phyloP scores from a whole-genome alignment of 139 green algal genomes.

The Protoeuglena noctilucae region DNA sequence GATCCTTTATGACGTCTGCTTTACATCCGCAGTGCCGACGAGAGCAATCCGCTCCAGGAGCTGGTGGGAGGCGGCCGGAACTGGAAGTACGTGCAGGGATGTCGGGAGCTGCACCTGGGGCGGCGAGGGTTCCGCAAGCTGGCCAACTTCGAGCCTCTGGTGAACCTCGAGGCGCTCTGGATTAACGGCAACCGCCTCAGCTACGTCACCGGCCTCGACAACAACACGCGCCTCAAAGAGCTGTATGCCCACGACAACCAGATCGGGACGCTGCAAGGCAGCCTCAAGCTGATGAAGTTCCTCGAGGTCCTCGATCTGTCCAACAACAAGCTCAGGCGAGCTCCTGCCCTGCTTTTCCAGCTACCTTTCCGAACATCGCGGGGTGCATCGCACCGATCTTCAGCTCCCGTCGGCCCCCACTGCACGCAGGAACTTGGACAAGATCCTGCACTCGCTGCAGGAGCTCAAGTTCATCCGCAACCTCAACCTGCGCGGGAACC shows the following conservation, averaged over 20 bases:
- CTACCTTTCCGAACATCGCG: not conserved
- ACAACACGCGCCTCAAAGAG: slow-evolving; percentile 10
- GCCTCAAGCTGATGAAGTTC: slow-evolving; percentile 7
- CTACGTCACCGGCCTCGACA: slow-evolving; percentile 8
- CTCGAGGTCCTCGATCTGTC: slow-evolving; percentile 9
- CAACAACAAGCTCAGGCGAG: not conserved
- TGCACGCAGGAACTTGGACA: slow-evolving; percentile 5
- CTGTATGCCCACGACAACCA: slow-evolving; percentile 11
- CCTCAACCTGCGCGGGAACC: slow-evolving; percentile 8
- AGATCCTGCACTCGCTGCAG: not conserved
- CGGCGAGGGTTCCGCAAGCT: slow-evolving; percentile 2
- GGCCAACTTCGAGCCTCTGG: slow-evolving; percentile 6
- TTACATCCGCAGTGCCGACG: too few species aligned
- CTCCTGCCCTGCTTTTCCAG: not conserved
- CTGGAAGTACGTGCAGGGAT: slow-evolving; percentile 8
- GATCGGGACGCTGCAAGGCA: not conserved
- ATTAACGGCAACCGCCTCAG: slow-evolving; percentile 14
- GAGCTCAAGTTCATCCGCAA: slow-evolving; percentile 6
- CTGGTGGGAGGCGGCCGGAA: slow-evolving; percentile 9
- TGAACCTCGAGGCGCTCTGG: slow-evolving; percentile 14
- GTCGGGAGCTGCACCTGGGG: slow-evolving; percentile 7
- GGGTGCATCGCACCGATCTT: not conserved
- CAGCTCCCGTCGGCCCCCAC: slow-evolving; percentile 2
- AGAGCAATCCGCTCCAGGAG: slow-evolving; percentile 6
- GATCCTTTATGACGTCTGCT: too few species aligned